phyloP scores from a whole-genome alignment of 352 stramenopile species.

The Globisporangium canariense region DNA sequence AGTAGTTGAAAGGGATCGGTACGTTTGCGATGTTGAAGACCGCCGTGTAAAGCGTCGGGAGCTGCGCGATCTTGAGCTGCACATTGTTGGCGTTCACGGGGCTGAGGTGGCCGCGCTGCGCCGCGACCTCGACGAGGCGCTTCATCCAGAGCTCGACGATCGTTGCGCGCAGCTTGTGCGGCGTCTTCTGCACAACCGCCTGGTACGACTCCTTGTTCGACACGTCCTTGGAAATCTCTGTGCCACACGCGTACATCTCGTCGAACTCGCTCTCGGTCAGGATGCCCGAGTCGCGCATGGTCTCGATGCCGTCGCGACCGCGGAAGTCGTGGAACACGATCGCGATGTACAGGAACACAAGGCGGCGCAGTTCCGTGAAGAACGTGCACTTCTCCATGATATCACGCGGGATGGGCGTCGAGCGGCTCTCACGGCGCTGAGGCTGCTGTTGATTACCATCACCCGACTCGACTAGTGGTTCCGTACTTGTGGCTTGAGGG shows the following conservation, averaged over 20 bases:
- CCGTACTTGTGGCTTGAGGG: constrained; percentile 10
- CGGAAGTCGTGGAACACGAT: constrained; percentile 81
- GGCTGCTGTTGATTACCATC: constrained; percentile 5
- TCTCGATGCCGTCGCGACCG: constrained; percentile 63
- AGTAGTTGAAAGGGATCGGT: constrained; percentile 86
- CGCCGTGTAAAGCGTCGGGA: constrained; percentile 72
- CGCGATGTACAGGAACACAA: constrained; percentile 82
- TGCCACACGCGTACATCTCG: constrained; percentile 66
- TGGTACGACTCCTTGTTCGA: constrained; percentile 50
- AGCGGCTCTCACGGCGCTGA: constrained; percentile 17
- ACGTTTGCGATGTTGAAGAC: constrained; percentile 86
- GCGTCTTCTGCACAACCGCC: constrained; percentile 54
- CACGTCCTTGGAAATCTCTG: constrained; percentile 44
- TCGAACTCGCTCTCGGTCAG: constrained; percentile 66
- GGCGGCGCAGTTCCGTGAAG: constrained; percentile 65
- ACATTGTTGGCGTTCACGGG: constrained; percentile 52
- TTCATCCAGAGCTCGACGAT: constrained; percentile 83
- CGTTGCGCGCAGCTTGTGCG: constrained; percentile 67
- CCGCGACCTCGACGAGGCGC: constrained; percentile 62
- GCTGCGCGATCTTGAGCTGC: constrained; percentile 61
- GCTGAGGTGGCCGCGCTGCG: constrained; percentile 55
- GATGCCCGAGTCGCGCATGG: constrained; percentile 51
- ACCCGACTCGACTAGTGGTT: not conserved
- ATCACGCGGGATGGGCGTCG: constrained; percentile 37
- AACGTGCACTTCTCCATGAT: constrained; percentile 76